Conservation (phyloP, 192 early-diverging fungal genomes). For the Chytriomyces confervae region DNA sequence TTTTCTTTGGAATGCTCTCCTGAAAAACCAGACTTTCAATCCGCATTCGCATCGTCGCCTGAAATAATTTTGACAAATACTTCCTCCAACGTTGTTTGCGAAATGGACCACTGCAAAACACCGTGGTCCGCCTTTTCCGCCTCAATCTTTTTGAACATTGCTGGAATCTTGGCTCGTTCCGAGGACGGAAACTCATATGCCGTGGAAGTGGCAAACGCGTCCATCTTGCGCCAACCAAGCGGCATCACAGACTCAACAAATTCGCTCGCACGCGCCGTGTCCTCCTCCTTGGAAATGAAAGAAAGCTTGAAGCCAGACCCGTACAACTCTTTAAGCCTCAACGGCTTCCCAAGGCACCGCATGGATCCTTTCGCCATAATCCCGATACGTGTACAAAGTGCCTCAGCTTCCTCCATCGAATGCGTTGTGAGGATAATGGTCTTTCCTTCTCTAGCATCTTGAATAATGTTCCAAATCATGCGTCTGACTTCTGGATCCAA, state of each 20-base stretch:
- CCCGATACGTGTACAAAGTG: slow-evolving; percentile 74
- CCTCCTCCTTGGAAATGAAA: slow-evolving; percentile 52
- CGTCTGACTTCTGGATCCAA: slow-evolving; percentile 75
- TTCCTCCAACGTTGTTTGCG: slow-evolving; percentile 63
- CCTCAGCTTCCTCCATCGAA: slow-evolving; percentile 82
- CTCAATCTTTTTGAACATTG: slow-evolving; percentile 71
- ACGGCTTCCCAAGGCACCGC: slow-evolving; percentile 66
- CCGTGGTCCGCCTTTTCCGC: slow-evolving; percentile 57
- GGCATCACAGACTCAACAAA: slow-evolving; percentile 57
- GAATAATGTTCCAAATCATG: slow-evolving; percentile 76
- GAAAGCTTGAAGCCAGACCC: slow-evolving; percentile 73
- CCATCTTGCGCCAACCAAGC: slow-evolving; percentile 53
- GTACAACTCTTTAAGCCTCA: slow-evolving; percentile 73
- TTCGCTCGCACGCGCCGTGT: slow-evolving; percentile 41
- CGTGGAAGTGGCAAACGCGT: slow-evolving; percentile 61
- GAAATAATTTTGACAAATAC: slow-evolving; percentile 35
- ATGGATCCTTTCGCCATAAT: slow-evolving; percentile 80
- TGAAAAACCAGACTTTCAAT: slow-evolving; percentile 3
- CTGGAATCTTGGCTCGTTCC: slow-evolving; percentile 45
- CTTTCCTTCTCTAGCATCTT: slow-evolving; percentile 57
- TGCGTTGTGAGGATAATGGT: slow-evolving; percentile 75
- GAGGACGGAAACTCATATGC: slow-evolving; percentile 65
- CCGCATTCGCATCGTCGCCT: slow-evolving; percentile 31
- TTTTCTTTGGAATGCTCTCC: too few relatives aligned
- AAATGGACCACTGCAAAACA: slow-evolving; percentile 75